These are phyloP conservation scores for Durio zibethinus DNA, from an alignment of 345 rosid species.

Conservation along the genomic window DNA sequence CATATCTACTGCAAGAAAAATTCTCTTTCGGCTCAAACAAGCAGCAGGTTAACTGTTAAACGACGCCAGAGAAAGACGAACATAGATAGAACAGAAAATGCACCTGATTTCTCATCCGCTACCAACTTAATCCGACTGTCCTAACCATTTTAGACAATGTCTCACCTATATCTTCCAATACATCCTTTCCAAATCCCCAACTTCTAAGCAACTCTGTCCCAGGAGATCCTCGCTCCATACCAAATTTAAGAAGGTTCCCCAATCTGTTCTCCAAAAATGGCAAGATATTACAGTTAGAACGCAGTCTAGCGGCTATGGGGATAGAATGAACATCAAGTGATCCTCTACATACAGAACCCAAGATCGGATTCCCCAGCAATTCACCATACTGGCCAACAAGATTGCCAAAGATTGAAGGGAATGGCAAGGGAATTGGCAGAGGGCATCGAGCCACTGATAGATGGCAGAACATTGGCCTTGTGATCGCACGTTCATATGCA, in stretches of 20 bases:
- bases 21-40: too few relatives aligned
- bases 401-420: constrained; percentile 79
- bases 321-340: constrained; percentile 74
- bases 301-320: constrained; percentile 67
- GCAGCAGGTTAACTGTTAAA: background rate
- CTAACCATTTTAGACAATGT: constrained; percentile 58
- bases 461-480: constrained; percentile 60
- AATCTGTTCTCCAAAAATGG: constrained; percentile 66
- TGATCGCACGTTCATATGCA: constrained; percentile 39
- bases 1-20: too few relatives aligned
- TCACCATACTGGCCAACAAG: constrained; percentile 65
- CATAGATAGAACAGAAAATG: background rate
- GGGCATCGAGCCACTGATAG: constrained; percentile 70
- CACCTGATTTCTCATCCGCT: background rate
- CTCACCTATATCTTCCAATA: constrained; percentile 72
- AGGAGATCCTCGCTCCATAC: constrained; percentile 57
- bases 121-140: constrained; percentile 48
- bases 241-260: constrained; percentile 51
- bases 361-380: constrained; percentile 53
- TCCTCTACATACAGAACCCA: constrained; percentile 46
- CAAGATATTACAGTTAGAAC: constrained; percentile 62
- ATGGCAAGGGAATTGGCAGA: constrained; percentile 87
- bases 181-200: constrained; percentile 90
- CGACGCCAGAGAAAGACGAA: background rate
- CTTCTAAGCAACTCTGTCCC: constrained; percentile 60